Evolutionary conservation across 345 rosid species (phyloP).

Genomic region (Hevea brasiliensis): DNA sequence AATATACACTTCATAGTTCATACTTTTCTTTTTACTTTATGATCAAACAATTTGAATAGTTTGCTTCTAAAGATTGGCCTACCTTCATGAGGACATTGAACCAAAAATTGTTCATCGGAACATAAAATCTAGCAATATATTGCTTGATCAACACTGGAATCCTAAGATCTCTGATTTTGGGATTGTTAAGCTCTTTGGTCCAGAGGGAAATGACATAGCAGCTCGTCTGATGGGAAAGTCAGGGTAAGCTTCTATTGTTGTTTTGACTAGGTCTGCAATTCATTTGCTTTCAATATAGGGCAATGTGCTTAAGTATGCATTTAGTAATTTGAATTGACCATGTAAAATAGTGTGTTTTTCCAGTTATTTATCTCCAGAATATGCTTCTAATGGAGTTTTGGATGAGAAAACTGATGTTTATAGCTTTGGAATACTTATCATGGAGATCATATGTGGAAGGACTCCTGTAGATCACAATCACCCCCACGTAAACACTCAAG

Average conservation of each 20-base stretch:
- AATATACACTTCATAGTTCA: background rate
- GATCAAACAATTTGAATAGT: background rate
- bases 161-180: slow-evolving; percentile 66
- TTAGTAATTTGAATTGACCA: background rate
- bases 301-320: background rate
- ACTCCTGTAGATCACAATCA: slow-evolving; percentile 48
- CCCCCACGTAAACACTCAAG: slow-evolving; percentile 37
- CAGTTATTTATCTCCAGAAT: slow-evolving; percentile 39
- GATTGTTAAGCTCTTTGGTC: slow-evolving; percentile 35
- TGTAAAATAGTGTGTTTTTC: slow-evolving; percentile 8
- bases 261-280: background rate
- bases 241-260: slow-evolving; percentile 21
- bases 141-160: slow-evolving; percentile 74
- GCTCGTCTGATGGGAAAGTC: slow-evolving; percentile 20
- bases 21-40: background rate
- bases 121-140: slow-evolving; percentile 62
- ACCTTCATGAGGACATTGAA: slow-evolving; percentile 70
- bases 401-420: slow-evolving; percentile 52
- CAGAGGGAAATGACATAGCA: slow-evolving; percentile 13
- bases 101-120: slow-evolving; percentile 56
- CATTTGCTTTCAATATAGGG: background rate
- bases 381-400: slow-evolving; percentile 21
- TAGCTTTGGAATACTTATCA: slow-evolving; percentile 66
- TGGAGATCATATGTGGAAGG: slow-evolving; percentile 73
- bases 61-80: slow-evolving; percentile 54